Percentiles rank a stretch among this genome's conserved stretches.
Evolutionary conservation across 345 rosid species (phyloP).

Genomic region (Syzygium jambos): DNA sequence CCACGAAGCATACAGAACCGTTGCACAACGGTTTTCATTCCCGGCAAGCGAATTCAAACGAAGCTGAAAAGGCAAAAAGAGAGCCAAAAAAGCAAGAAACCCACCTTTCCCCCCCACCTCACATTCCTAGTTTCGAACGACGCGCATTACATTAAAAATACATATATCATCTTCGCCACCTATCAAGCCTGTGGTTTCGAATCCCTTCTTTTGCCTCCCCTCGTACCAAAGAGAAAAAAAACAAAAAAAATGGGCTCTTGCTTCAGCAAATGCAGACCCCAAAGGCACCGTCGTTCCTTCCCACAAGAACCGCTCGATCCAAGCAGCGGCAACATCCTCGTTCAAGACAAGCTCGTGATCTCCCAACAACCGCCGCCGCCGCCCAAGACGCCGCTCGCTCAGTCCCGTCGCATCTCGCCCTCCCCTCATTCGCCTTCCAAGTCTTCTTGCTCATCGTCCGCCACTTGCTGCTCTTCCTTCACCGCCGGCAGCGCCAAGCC

Average conservation of each 20-base stretch:
- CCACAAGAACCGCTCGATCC: background rate
- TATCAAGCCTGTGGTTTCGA: background rate
- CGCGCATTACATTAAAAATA: background rate
- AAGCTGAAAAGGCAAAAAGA: slow-evolving; percentile 13
- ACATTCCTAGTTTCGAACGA: background rate
- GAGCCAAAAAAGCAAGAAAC: background rate
- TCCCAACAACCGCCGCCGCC: slow-evolving; percentile 22
- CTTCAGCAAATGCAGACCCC: slow-evolving; percentile 62
- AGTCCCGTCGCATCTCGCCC: slow-evolving; percentile 27
- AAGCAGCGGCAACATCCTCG: slow-evolving; percentile 1
- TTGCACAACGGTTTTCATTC: slow-evolving; percentile 33
- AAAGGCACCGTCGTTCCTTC: slow-evolving; percentile 9
- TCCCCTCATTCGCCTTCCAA: slow-evolving; percentile 37
- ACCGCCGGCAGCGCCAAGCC: slow-evolving; percentile 2
- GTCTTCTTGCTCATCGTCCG: slow-evolving; percentile 19
- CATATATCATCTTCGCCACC: background rate
- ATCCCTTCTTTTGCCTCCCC: background rate
- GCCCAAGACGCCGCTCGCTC: slow-evolving; percentile 4
- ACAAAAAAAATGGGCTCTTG: slow-evolving; percentile 66
- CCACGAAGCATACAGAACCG: slow-evolving; percentile 14
- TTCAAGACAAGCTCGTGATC: slow-evolving; percentile 60
- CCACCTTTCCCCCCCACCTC: background rate
- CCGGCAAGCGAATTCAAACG: slow-evolving; percentile 48
- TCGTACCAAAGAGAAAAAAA: background rate
- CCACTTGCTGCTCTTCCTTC: slow-evolving; percentile 1